These are phyloP conservation scores for Haplographium delicatum DNA, from an alignment of 495 filamentous ascomycete genomes.

Conservation along the genomic window DNA sequence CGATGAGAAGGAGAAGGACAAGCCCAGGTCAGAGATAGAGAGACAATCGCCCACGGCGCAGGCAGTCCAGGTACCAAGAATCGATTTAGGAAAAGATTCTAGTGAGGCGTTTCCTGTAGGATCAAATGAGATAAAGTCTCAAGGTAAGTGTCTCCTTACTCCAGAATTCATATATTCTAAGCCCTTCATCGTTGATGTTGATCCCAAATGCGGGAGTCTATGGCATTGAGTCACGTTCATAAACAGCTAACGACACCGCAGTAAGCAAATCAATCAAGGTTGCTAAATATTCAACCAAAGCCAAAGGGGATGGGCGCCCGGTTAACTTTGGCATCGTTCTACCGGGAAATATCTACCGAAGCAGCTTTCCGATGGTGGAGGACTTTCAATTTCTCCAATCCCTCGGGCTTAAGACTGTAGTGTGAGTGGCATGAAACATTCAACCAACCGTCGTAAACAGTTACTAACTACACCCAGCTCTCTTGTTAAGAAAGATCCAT, in stretches of 20 bases:
- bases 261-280: slow-evolving; percentile 30
- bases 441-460: too few relatives aligned
- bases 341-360: slow-evolving; percentile 63
- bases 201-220: too few relatives aligned
- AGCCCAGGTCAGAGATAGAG: not conserved
- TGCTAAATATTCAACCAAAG: slow-evolving; percentile 4
- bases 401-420: slow-evolving; percentile 65
- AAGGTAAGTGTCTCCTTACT: slow-evolving; percentile 12
- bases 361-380: slow-evolving; percentile 59
- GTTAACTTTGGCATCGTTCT: slow-evolving; percentile 63
- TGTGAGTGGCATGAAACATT: slow-evolving; percentile 48
- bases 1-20: slow-evolving; percentile 11
- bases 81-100: slow-evolving; percentile 15
- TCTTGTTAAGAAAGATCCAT: slow-evolving; percentile 60
- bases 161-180: too few relatives aligned
- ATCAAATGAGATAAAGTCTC: slow-evolving; percentile 13
- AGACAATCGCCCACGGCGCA: not conserved
- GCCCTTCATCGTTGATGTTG: too few relatives aligned
- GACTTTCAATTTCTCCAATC: slow-evolving; percentile 60
- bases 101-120: slow-evolving; percentile 9
- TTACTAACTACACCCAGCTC: slow-evolving; percentile 47
- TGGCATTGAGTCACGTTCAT: not conserved
- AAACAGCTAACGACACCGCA: slow-evolving; percentile 29
- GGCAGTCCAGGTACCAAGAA: not conserved
- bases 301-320: slow-evolving; percentile 36